Conservation (phyloP, 345 rosid genomes). For the Syzygium grande region DNA sequence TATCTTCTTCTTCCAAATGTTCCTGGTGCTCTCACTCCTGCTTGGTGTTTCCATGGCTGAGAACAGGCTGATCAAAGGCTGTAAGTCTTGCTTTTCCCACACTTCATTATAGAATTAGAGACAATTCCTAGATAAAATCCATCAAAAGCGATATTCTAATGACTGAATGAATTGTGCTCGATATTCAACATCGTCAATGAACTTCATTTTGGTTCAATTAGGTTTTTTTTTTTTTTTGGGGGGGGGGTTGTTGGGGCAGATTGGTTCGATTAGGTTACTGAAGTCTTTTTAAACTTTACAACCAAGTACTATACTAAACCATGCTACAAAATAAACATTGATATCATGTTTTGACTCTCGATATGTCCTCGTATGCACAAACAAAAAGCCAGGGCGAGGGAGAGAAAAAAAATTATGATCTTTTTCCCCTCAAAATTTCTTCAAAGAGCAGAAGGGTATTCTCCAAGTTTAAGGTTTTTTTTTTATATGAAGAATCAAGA, state of each 20-base stretch:
- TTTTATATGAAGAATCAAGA: not conserved
- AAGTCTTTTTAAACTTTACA: not conserved
- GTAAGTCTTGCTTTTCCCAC: not conserved
- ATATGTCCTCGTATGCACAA: not conserved
- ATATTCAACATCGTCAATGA: not conserved
- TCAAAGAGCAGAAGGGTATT: not conserved
- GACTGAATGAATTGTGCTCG: not conserved
- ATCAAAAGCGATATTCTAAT: not conserved
- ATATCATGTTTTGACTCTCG: not conserved
- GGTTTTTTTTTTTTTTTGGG: too few relatives aligned
- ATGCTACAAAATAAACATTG: rapidly evolving
- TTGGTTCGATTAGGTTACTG: not conserved
- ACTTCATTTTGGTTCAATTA: not conserved
- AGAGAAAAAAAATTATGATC: not conserved
- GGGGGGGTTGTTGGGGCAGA: too few relatives aligned
- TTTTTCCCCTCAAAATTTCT: not conserved
- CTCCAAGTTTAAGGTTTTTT: not conserved
- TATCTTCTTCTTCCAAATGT: constrained; percentile 1
- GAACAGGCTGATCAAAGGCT: not conserved
- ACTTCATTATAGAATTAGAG: not conserved
- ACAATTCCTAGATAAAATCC: not conserved
- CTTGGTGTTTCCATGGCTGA: constrained; percentile 2
- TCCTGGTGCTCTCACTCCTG: constrained; percentile 7
- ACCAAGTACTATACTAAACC: not conserved
- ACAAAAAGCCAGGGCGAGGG: not conserved